Conservation (phyloP, 192 early-diverging fungal species). For the Umbelopsis sp. region DNA sequence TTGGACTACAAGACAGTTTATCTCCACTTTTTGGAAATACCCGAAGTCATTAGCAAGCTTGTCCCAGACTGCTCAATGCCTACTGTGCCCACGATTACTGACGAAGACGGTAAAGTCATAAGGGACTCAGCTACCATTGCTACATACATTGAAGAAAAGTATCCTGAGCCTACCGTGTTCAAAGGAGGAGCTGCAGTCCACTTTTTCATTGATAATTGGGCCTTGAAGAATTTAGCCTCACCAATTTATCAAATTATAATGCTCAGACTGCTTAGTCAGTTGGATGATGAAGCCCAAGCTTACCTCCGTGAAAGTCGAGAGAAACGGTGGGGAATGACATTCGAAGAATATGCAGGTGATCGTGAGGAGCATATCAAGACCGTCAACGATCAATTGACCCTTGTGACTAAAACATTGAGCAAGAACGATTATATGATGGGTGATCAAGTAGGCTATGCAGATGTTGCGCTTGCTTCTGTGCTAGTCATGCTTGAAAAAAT, state of each 20-base stretch:
- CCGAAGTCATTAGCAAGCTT: not conserved
- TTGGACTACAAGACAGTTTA: slow-evolving; percentile 25
- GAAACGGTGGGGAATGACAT: slow-evolving; percentile 30
- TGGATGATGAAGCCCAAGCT: slow-evolving; percentile 27
- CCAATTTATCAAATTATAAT: not conserved
- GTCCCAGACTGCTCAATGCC: slow-evolving; percentile 9
- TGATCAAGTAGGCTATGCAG: slow-evolving; percentile 44
- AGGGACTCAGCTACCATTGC: slow-evolving; percentile 59
- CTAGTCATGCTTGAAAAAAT: slow-evolving; percentile 41
- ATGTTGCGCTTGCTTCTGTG: slow-evolving; percentile 39
- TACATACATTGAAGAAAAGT: slow-evolving; percentile 57
- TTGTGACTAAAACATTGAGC: slow-evolving; percentile 32
- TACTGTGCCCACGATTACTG: slow-evolving; percentile 45
- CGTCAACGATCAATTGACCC: slow-evolving; percentile 30
- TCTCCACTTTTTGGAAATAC: slow-evolving; percentile 24
- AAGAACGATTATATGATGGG: slow-evolving; percentile 41
- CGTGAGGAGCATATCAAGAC: slow-evolving; percentile 21
- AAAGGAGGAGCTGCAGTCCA: slow-evolving; percentile 35
- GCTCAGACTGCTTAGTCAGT: not conserved
- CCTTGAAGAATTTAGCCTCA: slow-evolving; percentile 29
- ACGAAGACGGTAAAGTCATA: slow-evolving; percentile 36
- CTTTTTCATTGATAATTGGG: slow-evolving; percentile 47
- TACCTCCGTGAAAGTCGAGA: slow-evolving; percentile 48
- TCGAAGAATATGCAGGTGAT: slow-evolving; percentile 41
- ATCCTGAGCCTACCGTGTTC: slow-evolving; percentile 51